Evolutionary conservation across 768 basidiomycete species (phyloP), one percentile per base, ranked within the genome.

Genomic region (Arthromyces matolae): DNA sequence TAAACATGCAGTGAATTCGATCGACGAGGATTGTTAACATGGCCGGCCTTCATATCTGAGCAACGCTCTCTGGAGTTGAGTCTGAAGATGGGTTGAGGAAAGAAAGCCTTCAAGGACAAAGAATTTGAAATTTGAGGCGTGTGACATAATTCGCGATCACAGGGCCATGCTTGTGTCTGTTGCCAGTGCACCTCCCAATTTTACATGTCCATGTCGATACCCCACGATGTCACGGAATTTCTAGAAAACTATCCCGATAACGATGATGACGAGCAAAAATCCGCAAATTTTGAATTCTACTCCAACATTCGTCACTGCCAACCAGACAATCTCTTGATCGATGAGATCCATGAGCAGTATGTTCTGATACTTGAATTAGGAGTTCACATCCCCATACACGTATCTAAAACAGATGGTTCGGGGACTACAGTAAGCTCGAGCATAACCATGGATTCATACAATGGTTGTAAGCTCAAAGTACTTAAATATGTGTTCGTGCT

Each of bases 401-500:
- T 14, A n/a, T 34, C n/a, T 31, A 45, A 24, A 18, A 27, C 44
- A 88, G 86, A 55, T 89, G 85, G 84, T 56, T 72, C 45, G 80
- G 79, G 5, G 73, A 88, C 57, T 84, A 83, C 54, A 58, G 64
- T 24, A 77, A 70, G 51, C 69, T 90, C 24, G 88, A 90, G 61
- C 62, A 68, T 53, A 80, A 81, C 48, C 88, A 89, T 57, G 81
- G 80, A 1, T 89, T 77, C 61, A 84, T 89, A 35, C 87, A 89
- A 59, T 89, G 88, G 86, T 62, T 89, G 82, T 88, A 66, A 58
- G 86, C 68, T 34, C 35, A 25, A n/a, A n/a, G n/a, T n/a, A 44
- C 33, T 44, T 28, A 28, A 19, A 16, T 25, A 16, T 20, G 22
- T 23, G 27, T 42, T 27, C 31, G 7, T 12, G 28, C 28, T 8